Evolutionary conservation across 306 rosid species (phyloP), one percentile per base, ranked within the genome.

Genomic region (Lablab purpureus): DNA sequence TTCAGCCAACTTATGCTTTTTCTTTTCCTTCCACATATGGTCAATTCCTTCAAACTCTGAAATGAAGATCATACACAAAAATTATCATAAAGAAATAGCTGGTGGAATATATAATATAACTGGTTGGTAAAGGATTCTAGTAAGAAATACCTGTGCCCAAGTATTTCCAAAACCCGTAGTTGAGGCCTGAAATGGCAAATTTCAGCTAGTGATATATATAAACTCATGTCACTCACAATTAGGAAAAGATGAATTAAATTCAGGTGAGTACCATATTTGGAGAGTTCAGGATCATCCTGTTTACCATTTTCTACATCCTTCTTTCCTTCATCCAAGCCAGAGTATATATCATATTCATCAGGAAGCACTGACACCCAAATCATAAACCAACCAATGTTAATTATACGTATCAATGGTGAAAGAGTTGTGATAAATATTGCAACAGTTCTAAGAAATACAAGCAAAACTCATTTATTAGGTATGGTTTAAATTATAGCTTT

Each of bases 291-390:
- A 6, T 59, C n/a, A 2, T 74, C 21, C 4, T n/a, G 1, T 17
- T 74, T 6, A 2, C 74, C 66, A 21, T 18, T 50, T 64, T 76
- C 74, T 51, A 34, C 3, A 23, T 76, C 81, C 0, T 0, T 76
- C 0, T 0, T n/a, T 0, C 5, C 40, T 13, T 12, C 22, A 22
- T 2, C 27, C n/a, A n/a, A n/a, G n/a, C n/a, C n/a, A n/a, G n/a
- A n/a, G n/a, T n/a, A 8, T 76, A n/a, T 13, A 22, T 51, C 74
- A 36, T 65, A 51, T 22, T 4, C 10, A 0, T 65, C 41, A 49
- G 81, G 81, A 36, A 76, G 74, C 47, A 76, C 81, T 76, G 21
- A 22, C 27, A 65, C 43, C 30, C 68, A 58, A 40, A 76, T 32
- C 21, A n/a, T 12, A 47, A n/a, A 63, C 9, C 34, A 6, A 22